phyloP scores from a whole-genome alignment of 2,329 filamentous ascomycete genomes.

The Aspergillus sp. region DNA sequence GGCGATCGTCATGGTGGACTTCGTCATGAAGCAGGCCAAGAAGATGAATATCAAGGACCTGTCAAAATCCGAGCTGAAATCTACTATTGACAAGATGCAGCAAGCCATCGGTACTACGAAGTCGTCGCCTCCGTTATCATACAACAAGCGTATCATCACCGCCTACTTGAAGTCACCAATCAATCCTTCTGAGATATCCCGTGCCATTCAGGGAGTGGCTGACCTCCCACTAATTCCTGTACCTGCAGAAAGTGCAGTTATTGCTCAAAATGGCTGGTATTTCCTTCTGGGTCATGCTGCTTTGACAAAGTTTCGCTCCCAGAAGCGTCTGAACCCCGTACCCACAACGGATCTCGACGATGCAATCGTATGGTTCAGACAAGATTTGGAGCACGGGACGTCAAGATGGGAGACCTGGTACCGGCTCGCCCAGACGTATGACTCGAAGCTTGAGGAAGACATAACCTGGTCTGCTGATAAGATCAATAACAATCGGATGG shows the following conservation, averaged over 20 bases:
- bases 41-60: slow-evolving; percentile 88
- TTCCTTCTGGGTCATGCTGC: slow-evolving; percentile 87
- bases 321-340: slow-evolving; percentile 75
- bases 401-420: slow-evolving; percentile 92
- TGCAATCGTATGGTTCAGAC: slow-evolving; percentile 74
- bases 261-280: slow-evolving; percentile 86
- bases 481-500: slow-evolving; percentile 77
- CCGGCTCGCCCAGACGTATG: slow-evolving; percentile 80
- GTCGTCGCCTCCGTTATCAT: slow-evolving; percentile 74
- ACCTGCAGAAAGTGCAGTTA: slow-evolving; percentile 64
- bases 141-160: slow-evolving; percentile 81
- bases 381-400: slow-evolving; percentile 79
- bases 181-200: slow-evolving; percentile 76
- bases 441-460: slow-evolving; percentile 82
- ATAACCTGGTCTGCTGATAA: slow-evolving; percentile 89
- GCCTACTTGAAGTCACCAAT: slow-evolving; percentile 81
- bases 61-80: slow-evolving; percentile 85
- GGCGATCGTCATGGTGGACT: slow-evolving; percentile 78
- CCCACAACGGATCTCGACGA: slow-evolving; percentile 83
- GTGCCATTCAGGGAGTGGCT: slow-evolving; percentile 76
- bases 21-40: slow-evolving; percentile 76
- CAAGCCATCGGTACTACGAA: slow-evolving; percentile 77
- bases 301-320: slow-evolving; percentile 77
- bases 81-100: slow-evolving; percentile 90
- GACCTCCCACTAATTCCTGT: slow-evolving; percentile 72